phyloP scores from a whole-genome alignment of 2,329 filamentous ascomycete genomes.

The Talaromyces sp. region DNA sequence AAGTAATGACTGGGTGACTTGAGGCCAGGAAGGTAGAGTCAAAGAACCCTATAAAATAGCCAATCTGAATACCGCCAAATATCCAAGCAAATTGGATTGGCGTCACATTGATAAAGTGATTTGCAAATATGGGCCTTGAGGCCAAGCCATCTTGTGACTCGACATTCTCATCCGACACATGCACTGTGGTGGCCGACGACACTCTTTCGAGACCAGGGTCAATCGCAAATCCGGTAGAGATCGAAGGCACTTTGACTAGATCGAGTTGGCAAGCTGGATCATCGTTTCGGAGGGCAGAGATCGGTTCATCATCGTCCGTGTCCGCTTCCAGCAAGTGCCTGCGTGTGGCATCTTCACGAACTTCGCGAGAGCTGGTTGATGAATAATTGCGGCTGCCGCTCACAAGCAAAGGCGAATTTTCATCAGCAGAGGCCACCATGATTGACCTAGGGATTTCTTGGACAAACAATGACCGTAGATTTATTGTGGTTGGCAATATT shows the following conservation, averaged over 20 bases:
- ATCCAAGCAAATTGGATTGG: conserved; percentile 59
- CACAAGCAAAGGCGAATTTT: conserved; percentile 21
- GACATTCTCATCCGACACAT: background rate
- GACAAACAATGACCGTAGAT: background rate
- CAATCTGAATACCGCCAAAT: conserved; percentile 58
- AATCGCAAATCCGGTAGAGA: conserved; percentile 28
- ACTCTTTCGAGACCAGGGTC: conserved; percentile 27
- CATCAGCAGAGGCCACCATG: conserved; percentile 21
- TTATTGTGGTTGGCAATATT: background rate
- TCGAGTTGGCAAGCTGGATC: conserved; percentile 18
- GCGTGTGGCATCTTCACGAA: background rate
- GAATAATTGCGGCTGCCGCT: conserved; percentile 1
- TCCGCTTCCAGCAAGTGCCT: background rate
- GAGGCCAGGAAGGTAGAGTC: conserved; percentile 80
- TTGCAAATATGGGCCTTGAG: conserved; percentile 25
- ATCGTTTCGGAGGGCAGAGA: background rate
- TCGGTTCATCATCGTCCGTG: conserved; percentile 1
- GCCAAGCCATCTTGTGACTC: conserved; percentile 6
- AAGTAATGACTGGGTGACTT: conserved; percentile 76
- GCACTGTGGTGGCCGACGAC: conserved; percentile 19
- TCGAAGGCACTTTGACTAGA: conserved; percentile 28
- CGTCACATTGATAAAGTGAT: conserved; percentile 38
- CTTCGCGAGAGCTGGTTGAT: background rate
- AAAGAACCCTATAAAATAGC: conserved; percentile 60
- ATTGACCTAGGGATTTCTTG: background rate